Conservation (phyloP, 2,329 filamentous ascomycete genomes). For the Aspergillus viridinutans region DNA sequence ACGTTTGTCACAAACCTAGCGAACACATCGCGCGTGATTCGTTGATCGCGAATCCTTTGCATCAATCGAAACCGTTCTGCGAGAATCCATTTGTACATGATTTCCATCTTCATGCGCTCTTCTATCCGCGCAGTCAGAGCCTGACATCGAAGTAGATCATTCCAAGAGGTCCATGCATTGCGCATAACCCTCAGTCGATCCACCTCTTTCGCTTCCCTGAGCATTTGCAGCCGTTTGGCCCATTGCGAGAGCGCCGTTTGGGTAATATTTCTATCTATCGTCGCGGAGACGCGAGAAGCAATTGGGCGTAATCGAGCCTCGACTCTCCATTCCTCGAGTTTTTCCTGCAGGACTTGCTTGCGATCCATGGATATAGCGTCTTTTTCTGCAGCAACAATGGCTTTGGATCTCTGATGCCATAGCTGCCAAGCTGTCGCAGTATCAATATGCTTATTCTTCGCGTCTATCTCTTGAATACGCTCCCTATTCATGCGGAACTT, state of each 20-base stretch:
- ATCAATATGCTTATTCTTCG: constrained; percentile 23
- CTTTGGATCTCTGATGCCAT: constrained; percentile 32
- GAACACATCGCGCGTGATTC: constrained; percentile 37
- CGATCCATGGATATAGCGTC: constrained; percentile 28
- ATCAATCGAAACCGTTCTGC: constrained; percentile 43
- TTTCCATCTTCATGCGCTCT: constrained; percentile 52
- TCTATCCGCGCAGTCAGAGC: constrained; percentile 52
- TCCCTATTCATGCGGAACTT: constrained; percentile 38
- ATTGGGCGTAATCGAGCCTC: constrained; percentile 42
- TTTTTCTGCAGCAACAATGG: constrained; percentile 24
- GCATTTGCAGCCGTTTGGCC: constrained; percentile 43
- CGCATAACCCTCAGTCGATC: constrained; percentile 52
- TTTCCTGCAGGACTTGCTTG: constrained; percentile 33
- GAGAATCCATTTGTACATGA: constrained; percentile 60
- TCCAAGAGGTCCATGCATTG: constrained; percentile 60
- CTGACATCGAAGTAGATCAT: constrained; percentile 54
- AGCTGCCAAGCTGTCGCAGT: constrained; percentile 28
- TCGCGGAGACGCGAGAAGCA: constrained; percentile 40
- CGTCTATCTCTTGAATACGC: constrained; percentile 36
- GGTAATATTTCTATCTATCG: constrained; percentile 44
- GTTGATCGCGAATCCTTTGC: constrained; percentile 37
- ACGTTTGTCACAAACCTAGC: constrained; percentile 38
- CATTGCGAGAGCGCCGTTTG: constrained; percentile 48
- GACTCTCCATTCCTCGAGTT: constrained; percentile 40
- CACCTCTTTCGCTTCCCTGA: constrained; percentile 46